Evolutionary conservation across 805 yeast genomes (phyloP).

Genomic region (Isabelozyma heimii): DNA sequence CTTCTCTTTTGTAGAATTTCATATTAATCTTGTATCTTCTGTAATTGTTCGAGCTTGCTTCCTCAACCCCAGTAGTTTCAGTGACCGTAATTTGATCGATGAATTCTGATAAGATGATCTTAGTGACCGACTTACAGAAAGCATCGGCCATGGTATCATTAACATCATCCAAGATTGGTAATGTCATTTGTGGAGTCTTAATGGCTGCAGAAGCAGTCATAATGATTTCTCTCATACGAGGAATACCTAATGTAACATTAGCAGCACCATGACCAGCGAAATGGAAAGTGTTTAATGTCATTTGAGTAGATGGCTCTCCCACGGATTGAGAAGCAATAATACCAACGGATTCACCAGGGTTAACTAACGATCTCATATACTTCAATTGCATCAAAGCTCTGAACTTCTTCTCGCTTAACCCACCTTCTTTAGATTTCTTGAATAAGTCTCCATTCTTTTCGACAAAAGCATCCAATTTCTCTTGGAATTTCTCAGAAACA

Average conservation of each 20-base stretch:
- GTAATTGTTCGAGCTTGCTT: conserved; percentile 42
- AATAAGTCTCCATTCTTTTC: conserved; percentile 54
- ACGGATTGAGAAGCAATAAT: conserved; percentile 96
- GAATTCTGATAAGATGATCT: conserved; percentile 82
- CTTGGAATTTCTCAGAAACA: conserved; percentile 86
- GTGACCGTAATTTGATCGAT: conserved; percentile 81
- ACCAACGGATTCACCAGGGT: conserved; percentile 98
- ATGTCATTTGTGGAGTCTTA: conserved; percentile 98
- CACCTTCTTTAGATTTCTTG: conserved; percentile 52
- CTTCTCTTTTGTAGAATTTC: conserved; percentile 70
- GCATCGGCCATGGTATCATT: conserved; percentile 85
- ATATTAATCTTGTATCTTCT: conserved; percentile 76
- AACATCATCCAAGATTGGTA: conserved; percentile 80
- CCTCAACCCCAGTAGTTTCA: conserved; percentile 75
- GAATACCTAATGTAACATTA: conserved; percentile 98
- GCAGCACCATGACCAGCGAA: conserved; percentile 99
- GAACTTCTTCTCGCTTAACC: conserved; percentile 76
- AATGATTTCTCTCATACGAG: conserved; percentile 99
- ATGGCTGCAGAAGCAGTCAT: conserved; percentile 97
- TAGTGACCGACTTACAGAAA: conserved; percentile 87
- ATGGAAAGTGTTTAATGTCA: conserved; percentile 96
- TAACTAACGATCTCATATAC: conserved; percentile 91
- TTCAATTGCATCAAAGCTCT: conserved; percentile 96
- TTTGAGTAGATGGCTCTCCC: conserved; percentile 99
- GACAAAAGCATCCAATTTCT: conserved; percentile 70